Conservation (phyloP, 768 basidiomycete species). For the Crassisporium funariophilum region DNA sequence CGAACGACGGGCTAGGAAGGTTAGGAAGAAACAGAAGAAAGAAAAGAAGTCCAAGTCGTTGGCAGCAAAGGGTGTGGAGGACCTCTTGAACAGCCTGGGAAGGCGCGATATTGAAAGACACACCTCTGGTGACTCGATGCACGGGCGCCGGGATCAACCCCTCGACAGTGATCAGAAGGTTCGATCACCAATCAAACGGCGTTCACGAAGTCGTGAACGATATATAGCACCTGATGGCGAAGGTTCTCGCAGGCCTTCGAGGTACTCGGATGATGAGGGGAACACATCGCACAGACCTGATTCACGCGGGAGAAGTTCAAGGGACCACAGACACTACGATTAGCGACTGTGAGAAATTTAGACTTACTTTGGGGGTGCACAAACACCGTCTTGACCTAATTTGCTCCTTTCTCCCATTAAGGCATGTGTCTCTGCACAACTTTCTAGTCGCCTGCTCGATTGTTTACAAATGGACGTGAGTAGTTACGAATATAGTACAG, state of each 20-base stretch:
- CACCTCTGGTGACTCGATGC: neutral
- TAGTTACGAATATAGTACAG: too few relatives aligned
- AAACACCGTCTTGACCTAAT: too few relatives aligned
- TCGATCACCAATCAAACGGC: too few relatives aligned
- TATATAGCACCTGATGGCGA: constrained; percentile 16
- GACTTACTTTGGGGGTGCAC: too few relatives aligned
- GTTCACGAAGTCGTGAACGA: constrained; percentile 15
- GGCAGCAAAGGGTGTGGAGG: constrained; percentile 71
- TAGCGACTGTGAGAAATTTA: constrained; percentile 2
- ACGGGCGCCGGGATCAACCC: neutral
- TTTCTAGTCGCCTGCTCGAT: too few relatives aligned
- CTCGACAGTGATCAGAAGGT: too few relatives aligned
- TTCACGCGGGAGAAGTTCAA: constrained; percentile 15
- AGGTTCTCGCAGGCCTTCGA: constrained; percentile 9
- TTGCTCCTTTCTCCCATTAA: too few relatives aligned
- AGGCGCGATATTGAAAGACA: too few relatives aligned
- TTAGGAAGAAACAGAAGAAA: constrained; percentile 71
- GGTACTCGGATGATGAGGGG: constrained; percentile 19
- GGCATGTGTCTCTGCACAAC: too few relatives aligned
- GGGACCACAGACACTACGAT: constrained; percentile 4
- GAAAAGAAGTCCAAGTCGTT: constrained; percentile 58
- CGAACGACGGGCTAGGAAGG: constrained; percentile 76
- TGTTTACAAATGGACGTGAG: too few relatives aligned
- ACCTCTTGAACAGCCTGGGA: constrained; percentile 56
- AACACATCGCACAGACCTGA: constrained; percentile 9